Percentiles rank a stretch among this genome's conserved stretches.
Evolutionary conservation across 2,329 filamentous ascomycete genomes (phyloP).

Genomic region (Clonostachys solani): DNA sequence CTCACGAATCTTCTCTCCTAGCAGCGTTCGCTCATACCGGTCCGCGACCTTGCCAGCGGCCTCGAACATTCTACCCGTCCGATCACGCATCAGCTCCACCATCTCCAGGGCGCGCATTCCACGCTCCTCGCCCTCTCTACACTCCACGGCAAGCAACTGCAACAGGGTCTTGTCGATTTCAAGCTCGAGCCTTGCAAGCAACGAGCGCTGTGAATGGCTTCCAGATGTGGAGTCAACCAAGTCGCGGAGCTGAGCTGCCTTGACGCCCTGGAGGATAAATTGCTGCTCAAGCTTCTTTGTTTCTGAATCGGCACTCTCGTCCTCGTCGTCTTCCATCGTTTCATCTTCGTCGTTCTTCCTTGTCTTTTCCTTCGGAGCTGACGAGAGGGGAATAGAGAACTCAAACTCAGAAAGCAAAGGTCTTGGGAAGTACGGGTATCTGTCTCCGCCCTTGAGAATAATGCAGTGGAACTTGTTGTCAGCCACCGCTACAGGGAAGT

Average conservation of each 20-base stretch:
- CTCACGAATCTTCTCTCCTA: constrained; percentile 89
- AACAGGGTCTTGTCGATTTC: constrained; percentile 88
- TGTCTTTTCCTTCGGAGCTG: constrained; percentile 32
- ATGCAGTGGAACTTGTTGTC: constrained; percentile 95
- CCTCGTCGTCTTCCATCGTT: constrained; percentile 18
- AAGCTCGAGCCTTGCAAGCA: constrained; percentile 68
- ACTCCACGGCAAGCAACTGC: constrained; percentile 85
- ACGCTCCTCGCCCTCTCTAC: constrained; percentile 84
- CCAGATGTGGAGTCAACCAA: constrained; percentile 62
- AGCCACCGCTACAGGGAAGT: constrained; percentile 94
- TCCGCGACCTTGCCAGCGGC: constrained; percentile 86
- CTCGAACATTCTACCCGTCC: constrained; percentile 84
- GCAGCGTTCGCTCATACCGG: constrained; percentile 72
- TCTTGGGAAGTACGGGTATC: constrained; percentile 88
- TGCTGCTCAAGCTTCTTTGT: constrained; percentile 69
- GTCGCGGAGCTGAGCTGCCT: constrained; percentile 72
- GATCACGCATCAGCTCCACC: constrained; percentile 79
- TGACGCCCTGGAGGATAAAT: constrained; percentile 71
- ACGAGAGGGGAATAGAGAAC: constrained; percentile 77
- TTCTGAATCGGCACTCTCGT: constrained; percentile 22
- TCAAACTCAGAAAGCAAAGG: constrained; percentile 91
- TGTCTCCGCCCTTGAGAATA: constrained; percentile 92
- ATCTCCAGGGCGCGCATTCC: constrained; percentile 95
- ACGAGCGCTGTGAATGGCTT: constrained; percentile 55
- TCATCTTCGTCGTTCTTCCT: constrained; percentile 23